Conservation (phyloP, 2,329 filamentous ascomycete genomes). For the Pyricularia pennisetigena region DNA sequence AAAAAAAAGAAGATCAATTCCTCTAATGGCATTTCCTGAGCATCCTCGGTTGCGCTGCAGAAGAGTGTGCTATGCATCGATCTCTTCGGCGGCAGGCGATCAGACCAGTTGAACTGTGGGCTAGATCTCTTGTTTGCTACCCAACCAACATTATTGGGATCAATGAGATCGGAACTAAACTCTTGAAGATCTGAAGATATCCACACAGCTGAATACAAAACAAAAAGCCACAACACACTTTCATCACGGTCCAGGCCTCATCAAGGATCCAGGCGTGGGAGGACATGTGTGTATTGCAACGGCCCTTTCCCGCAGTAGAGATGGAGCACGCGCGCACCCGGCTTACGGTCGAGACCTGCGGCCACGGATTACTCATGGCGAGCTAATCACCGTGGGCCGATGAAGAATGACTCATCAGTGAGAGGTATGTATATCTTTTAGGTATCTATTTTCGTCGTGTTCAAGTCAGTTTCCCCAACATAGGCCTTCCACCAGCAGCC, state of each 20-base stretch:
- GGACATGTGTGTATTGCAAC: constrained; percentile 43
- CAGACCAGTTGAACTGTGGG: too few species aligned
- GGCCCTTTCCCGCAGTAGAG: constrained; percentile 42
- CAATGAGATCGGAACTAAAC: too few species aligned
- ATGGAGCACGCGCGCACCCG: constrained; percentile 37
- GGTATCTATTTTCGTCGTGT: constrained; percentile 29
- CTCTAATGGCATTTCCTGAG: not conserved
- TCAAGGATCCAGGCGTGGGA: constrained; percentile 16
- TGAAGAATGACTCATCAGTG: constrained; percentile 37
- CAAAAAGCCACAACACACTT: too few species aligned
- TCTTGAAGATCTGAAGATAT: too few species aligned
- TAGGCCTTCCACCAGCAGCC: too few species aligned
- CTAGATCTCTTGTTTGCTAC: too few species aligned
- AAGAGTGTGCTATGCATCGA: not conserved
- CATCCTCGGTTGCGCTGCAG: not conserved
- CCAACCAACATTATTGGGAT: too few species aligned
- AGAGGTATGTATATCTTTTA: constrained; percentile 49
- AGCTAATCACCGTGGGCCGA: constrained; percentile 41
- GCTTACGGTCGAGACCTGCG: constrained; percentile 30
- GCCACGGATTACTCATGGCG: constrained; percentile 41
- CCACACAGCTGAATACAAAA: too few species aligned
- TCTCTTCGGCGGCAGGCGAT: too few species aligned
- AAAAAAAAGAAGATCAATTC: not conserved
- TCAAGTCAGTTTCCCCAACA: too few species aligned
- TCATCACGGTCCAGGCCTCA: too few species aligned